phyloP scores from a whole-genome alignment of 345 rosid genomes.

The Aquilaria sinensis region DNA sequence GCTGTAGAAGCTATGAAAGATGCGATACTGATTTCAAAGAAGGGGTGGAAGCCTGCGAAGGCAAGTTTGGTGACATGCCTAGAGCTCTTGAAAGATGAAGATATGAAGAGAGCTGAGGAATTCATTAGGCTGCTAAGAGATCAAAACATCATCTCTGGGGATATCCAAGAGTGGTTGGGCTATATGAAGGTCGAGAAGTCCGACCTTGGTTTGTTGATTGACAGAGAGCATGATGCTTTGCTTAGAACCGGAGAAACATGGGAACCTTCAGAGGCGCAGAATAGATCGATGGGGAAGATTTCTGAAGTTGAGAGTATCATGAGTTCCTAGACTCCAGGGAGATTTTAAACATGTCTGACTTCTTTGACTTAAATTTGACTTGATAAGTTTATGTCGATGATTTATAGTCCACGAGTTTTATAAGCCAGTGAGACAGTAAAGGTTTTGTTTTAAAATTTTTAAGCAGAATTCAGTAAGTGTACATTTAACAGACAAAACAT shows the following conservation, averaged over 20 bases:
- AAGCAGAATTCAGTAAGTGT: too few relatives aligned
- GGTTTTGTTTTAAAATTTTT: too few relatives aligned
- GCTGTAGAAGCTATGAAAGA: conserved; percentile 28
- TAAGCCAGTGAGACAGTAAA: too few relatives aligned
- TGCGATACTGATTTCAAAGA: conserved; percentile 12
- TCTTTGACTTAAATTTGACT: too few relatives aligned
- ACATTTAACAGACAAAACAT: too few relatives aligned
- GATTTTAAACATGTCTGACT: too few relatives aligned
- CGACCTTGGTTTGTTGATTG: neutral
- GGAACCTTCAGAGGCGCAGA: neutral
- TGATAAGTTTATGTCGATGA: too few relatives aligned
- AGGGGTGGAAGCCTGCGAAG: conserved; percentile 11
- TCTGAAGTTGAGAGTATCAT: too few relatives aligned
- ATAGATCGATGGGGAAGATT: too few relatives aligned
- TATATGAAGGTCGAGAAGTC: neutral
- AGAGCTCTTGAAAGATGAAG: conserved; percentile 17
- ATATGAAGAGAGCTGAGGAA: conserved; percentile 12
- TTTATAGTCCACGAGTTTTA: too few relatives aligned
- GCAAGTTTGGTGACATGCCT: conserved; percentile 17
- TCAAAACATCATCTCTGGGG: conserved; percentile 15
- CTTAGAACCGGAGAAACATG: neutral
- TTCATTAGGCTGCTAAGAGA: conserved; percentile 17
- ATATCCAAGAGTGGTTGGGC: conserved; percentile 17
- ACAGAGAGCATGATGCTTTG: neutral
- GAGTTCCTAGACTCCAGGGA: too few relatives aligned